Evolutionary conservation across 768 basidiomycete species (phyloP), one percentile per base, ranked within the genome.

Genomic region (Boletus tomentosulus): DNA sequence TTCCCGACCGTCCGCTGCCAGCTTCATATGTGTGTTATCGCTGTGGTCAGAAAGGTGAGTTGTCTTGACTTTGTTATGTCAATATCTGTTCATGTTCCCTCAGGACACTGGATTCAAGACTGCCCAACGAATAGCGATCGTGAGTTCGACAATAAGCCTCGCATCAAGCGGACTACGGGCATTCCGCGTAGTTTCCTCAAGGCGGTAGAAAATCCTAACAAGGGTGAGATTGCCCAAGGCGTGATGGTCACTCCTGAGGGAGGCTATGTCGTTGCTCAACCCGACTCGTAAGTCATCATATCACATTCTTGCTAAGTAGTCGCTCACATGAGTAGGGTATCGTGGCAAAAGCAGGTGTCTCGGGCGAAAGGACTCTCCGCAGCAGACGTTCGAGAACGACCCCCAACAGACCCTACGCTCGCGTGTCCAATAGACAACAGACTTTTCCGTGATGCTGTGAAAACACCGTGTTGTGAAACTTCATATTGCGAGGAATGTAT

Each of bases 241-340:
- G 85, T 98, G 46, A 99, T 99, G 97, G 89, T 99, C 55, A 98
- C 96, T 3, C 94, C 96, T 0, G 97, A 99, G 68, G 97, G 97
- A 56, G 92, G 93, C 35, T 98, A 96, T 71, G 97, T 99, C 19
- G 89, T 96, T 38, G 96, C 96, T 1, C 89, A 98, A 65, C 95
- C 97, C 0, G 97, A 99, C 72, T 81, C 84, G 96, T 98, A 73
- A 65, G 93, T 82, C 42, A 43, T 45, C 8, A 15, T 35, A 31
- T 43, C 6, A 38, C 19, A 22, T 35, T 27, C 12, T 33, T 30
- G n/a, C 15, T 6, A 13, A 9, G 24, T 19, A 4, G n/a, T 35
- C 30, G 6, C 55, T 55, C 30, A 54, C 52, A 48, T 34, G 46
- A 43, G 57, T 50, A 98, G 96, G 41, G 92, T 80, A 51, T 89